phyloP scores from a whole-genome alignment of 306 rosid species.

The Delonix regia region DNA sequence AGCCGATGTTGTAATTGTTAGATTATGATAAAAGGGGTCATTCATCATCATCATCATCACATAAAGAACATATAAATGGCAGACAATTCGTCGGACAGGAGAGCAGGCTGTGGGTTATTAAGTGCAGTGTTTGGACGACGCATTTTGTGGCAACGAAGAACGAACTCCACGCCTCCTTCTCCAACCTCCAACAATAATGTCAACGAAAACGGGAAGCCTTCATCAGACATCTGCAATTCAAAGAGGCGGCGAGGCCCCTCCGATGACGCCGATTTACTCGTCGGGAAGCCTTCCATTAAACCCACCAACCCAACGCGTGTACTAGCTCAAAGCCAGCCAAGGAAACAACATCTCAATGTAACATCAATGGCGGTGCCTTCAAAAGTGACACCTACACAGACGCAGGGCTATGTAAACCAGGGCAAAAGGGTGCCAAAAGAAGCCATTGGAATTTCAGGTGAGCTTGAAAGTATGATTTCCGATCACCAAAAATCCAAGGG shows the following conservation, averaged over 20 bases:
- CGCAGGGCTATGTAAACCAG: slow-evolving; percentile 59
- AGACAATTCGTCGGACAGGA: slow-evolving; percentile 58
- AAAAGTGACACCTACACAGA: background rate
- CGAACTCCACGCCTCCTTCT: slow-evolving; percentile 43
- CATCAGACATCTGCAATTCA: slow-evolving; percentile 37
- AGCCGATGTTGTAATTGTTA: background rate
- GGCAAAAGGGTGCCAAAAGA: slow-evolving; percentile 75
- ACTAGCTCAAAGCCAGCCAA: slow-evolving; percentile 18
- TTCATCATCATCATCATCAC: background rate
- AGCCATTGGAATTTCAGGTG: slow-evolving; percentile 76
- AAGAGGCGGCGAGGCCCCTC: slow-evolving; percentile 51
- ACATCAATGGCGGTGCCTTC: slow-evolving; percentile 10
- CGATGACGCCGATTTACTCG: slow-evolving; percentile 23
- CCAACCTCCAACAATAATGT: background rate
- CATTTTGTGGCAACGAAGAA: slow-evolving; percentile 42
- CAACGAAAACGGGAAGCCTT: slow-evolving; percentile 33
- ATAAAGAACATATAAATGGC: slow-evolving; percentile 49
- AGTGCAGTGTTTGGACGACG: slow-evolving; percentile 64
- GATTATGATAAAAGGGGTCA: background rate
- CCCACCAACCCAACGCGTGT: slow-evolving; percentile 28
- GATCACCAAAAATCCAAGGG: slow-evolving; percentile 72
- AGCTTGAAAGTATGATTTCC: slow-evolving; percentile 74
- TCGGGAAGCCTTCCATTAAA: slow-evolving; percentile 28
- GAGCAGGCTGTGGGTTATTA: slow-evolving; percentile 71
- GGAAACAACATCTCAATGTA: slow-evolving; percentile 9